phyloP scores from a whole-genome alignment of 164 flowering plant species.

The Vitis labrusca region DNA sequence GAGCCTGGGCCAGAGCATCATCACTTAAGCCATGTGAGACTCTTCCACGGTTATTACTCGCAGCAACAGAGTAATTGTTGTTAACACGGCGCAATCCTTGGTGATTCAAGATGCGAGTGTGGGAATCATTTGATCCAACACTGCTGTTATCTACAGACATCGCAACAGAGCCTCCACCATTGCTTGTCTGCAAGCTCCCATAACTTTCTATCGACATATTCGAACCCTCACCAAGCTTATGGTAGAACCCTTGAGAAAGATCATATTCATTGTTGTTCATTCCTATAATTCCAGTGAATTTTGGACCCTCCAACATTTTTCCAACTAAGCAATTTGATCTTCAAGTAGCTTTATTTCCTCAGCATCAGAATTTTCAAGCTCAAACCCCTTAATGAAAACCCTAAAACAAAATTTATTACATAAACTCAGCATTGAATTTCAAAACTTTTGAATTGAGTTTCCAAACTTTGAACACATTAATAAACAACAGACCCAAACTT shows the following conservation, averaged over 20 bases:
- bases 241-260: constrained; percentile 34
- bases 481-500: neutral
- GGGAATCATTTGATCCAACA: constrained; percentile 42
- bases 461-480: neutral
- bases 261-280: constrained; percentile 29
- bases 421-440: too few relatives aligned
- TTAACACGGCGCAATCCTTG: constrained; percentile 31
- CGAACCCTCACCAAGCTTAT: constrained; percentile 34
- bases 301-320: constrained; percentile 36
- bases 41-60: constrained; percentile 38
- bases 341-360: constrained; percentile 11
- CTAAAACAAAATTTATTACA: neutral
- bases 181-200: constrained; percentile 30
- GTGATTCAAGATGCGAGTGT: constrained; percentile 39
- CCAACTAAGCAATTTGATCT: neutral
- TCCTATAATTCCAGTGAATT: constrained; percentile 31
- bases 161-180: constrained; percentile 36
- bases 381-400: neutral
- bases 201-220: constrained; percentile 41
- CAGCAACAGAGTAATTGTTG: constrained; percentile 30
- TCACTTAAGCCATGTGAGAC: constrained; percentile 35
- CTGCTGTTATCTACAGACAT: constrained; percentile 49
- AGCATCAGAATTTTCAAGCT: constrained; percentile 13
- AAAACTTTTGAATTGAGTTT: neutral
- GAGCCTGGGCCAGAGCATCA: constrained; percentile 58